Percentiles rank a stretch among this genome's conserved stretches.
Conservation (phyloP, 192 early-diverging fungal genomes). For the Podila epicladia region DNA sequence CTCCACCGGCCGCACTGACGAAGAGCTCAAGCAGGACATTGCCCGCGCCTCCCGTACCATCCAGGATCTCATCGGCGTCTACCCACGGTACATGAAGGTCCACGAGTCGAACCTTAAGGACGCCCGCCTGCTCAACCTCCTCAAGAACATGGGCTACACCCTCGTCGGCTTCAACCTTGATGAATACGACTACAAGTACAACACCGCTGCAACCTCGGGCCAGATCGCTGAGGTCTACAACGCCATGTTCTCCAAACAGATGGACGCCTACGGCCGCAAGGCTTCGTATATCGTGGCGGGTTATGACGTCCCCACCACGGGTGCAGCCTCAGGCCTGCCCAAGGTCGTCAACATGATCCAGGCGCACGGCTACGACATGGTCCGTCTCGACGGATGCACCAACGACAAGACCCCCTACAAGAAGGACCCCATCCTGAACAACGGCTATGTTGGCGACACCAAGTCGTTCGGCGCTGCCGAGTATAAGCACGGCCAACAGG, state of each 20-base stretch:
- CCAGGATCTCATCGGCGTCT: slow-evolving; percentile 60
- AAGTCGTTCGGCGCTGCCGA: slow-evolving; percentile 51
- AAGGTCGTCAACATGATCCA: slow-evolving; percentile 56
- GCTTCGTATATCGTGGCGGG: slow-evolving; percentile 57
- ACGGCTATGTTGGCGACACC: slow-evolving; percentile 49
- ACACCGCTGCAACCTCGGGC: slow-evolving; percentile 24
- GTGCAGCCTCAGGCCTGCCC: slow-evolving; percentile 53
- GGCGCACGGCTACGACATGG: slow-evolving; percentile 60
- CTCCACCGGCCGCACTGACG: slow-evolving; percentile 45
- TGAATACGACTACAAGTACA: slow-evolving; percentile 60
- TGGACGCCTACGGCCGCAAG: slow-evolving; percentile 59
- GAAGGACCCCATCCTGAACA: slow-evolving; percentile 36
- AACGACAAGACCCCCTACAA: slow-evolving; percentile 62
- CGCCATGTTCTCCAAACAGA: slow-evolving; percentile 53
- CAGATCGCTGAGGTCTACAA: slow-evolving; percentile 57
- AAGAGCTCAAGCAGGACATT: slow-evolving; percentile 54
- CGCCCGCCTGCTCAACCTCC: slow-evolving; percentile 46
- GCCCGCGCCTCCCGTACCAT: slow-evolving; percentile 55
- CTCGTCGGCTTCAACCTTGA: slow-evolving; percentile 62
- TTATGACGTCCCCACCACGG: slow-evolving; percentile 62
- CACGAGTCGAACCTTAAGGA: slow-evolving; percentile 58
- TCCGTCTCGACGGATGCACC: slow-evolving; percentile 60
- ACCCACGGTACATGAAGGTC: slow-evolving; percentile 59
- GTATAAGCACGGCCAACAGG: slow-evolving; percentile 55
- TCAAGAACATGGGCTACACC: slow-evolving; percentile 52